Evolutionary conservation across 441 rosid genomes (phyloP).

Genomic region (Populus hybrid): DNA sequence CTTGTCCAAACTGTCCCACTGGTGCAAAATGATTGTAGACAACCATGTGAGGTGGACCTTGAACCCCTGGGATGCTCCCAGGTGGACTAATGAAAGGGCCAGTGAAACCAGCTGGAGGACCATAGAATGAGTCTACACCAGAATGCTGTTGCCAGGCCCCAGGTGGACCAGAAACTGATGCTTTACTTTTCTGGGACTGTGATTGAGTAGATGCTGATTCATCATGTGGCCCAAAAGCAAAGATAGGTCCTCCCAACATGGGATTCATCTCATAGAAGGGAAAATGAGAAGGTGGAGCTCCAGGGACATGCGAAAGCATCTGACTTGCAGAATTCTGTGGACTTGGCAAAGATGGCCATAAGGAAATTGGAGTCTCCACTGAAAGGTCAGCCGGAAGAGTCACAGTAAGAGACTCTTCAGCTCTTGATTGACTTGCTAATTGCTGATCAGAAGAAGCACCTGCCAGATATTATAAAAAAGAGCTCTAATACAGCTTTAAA

Average conservation of each 20-base stretch:
- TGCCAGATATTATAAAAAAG: slow-evolving; percentile 29
- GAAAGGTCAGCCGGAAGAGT: slow-evolving; percentile 98
- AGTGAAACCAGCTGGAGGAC: slow-evolving; percentile 80
- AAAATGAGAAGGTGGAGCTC: slow-evolving; percentile 73
- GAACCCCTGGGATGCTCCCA: slow-evolving; percentile 86
- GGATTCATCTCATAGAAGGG: slow-evolving; percentile 96
- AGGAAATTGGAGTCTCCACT: slow-evolving; percentile 80
- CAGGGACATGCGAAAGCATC: slow-evolving; percentile 85
- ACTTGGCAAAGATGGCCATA: slow-evolving; percentile 79
- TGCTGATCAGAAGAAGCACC: slow-evolving; percentile 54
- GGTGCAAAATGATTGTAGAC: slow-evolving; percentile 98
- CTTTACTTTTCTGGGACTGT: slow-evolving; percentile 70
- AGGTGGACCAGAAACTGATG: slow-evolving; percentile 58
- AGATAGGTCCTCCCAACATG: slow-evolving; percentile 81
- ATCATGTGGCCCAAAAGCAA: slow-evolving; percentile 87
- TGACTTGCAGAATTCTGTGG: slow-evolving; percentile 76
- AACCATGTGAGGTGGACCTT: slow-evolving; percentile 94
- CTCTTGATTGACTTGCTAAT: slow-evolving; percentile 56
- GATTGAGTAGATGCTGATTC: slow-evolving; percentile 65
- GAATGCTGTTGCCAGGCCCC: slow-evolving; percentile 85
- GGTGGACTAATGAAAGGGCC: slow-evolving; percentile 89
- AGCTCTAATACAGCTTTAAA: not conserved
- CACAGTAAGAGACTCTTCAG: slow-evolving; percentile 80
- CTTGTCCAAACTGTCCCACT: slow-evolving; percentile 93
- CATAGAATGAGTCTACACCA: slow-evolving; percentile 91